Evolutionary conservation across 129 eudicot genomes (phyloP).

Genomic region (Saposhnikovia divaricata): DNA sequence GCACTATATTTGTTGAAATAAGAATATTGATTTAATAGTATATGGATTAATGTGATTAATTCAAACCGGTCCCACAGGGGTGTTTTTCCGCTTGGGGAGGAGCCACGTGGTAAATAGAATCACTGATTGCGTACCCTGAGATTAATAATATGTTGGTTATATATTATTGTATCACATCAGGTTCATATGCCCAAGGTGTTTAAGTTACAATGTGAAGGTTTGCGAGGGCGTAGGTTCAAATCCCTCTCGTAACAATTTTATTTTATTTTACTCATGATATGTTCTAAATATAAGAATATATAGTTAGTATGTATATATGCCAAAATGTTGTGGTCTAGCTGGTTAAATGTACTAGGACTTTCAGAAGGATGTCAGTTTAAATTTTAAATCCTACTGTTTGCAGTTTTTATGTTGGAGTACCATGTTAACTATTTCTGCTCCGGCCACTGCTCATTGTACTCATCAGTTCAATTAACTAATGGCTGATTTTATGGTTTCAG

Average conservation of each 20-base stretch:
- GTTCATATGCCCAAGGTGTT: not conserved
- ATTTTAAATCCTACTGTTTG: not conserved
- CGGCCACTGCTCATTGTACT: not conserved
- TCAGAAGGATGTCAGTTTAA: not conserved
- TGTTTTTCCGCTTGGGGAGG: not conserved
- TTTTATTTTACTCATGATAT: not conserved
- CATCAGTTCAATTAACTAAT: not conserved
- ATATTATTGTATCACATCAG: not conserved
- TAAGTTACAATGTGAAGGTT: not conserved
- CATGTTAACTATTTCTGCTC: not conserved
- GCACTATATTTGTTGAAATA: not conserved
- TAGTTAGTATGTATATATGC: not conserved
- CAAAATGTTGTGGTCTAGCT: not conserved
- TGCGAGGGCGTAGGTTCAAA: not conserved
- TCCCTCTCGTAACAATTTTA: not conserved
- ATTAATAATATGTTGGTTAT: not conserved
- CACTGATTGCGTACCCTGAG: not conserved
- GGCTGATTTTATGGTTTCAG: not conserved
- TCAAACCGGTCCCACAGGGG: not conserved
- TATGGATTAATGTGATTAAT: not conserved
- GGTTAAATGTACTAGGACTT: not conserved
- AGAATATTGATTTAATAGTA: not conserved
- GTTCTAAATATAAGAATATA: not conserved
- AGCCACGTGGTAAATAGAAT: not conserved
- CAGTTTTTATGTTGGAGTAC: not conserved